Conservation (phyloP, 768 basidiomycete species). For the Boletellus emodensis region DNA sequence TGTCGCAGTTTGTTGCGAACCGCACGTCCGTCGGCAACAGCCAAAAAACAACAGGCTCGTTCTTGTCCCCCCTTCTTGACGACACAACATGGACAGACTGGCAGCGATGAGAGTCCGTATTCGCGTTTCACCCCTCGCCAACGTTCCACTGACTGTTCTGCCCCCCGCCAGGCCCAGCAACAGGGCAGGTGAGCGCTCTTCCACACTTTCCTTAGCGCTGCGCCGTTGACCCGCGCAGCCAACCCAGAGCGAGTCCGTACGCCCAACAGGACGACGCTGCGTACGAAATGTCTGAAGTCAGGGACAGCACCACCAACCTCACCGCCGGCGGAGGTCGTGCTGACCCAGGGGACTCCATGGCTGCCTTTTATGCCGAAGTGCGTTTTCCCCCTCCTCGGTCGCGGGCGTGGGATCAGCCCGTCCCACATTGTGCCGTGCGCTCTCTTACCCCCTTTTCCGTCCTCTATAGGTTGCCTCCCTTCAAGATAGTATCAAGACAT, state of each 20-base stretch:
- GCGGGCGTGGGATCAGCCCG: neutral
- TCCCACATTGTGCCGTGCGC: neutral
- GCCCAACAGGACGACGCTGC: slow-evolving; percentile 54
- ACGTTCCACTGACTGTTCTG: slow-evolving; percentile 4
- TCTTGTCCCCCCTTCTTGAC: slow-evolving; percentile 50
- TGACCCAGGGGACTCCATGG: slow-evolving; percentile 57
- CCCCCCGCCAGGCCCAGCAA: slow-evolving; percentile 56
- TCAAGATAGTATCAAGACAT: slow-evolving; percentile 64
- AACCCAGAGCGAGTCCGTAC: slow-evolving; percentile 55
- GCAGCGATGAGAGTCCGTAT: slow-evolving; percentile 74
- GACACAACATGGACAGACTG: slow-evolving; percentile 69
- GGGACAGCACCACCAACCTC: slow-evolving; percentile 52
- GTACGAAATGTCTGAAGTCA: slow-evolving; percentile 73
- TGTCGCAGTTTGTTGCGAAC: slow-evolving; percentile 14
- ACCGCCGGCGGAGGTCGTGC: slow-evolving; percentile 31
- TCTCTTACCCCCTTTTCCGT: neutral
- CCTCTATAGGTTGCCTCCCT: slow-evolving; percentile 63
- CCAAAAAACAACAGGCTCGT: neutral
- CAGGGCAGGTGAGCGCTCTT: slow-evolving; percentile 46
- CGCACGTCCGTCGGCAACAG: neutral
- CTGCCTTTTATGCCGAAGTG: slow-evolving; percentile 73
- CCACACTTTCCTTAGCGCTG: neutral
- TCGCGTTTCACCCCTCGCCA: neutral
- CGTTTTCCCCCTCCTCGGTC: slow-evolving; percentile 12
- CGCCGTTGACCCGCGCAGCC: slow-evolving; percentile 21